Evolutionary conservation across 2,329 filamentous ascomycete genomes (phyloP).

Genomic region (Alternaria burnsii): DNA sequence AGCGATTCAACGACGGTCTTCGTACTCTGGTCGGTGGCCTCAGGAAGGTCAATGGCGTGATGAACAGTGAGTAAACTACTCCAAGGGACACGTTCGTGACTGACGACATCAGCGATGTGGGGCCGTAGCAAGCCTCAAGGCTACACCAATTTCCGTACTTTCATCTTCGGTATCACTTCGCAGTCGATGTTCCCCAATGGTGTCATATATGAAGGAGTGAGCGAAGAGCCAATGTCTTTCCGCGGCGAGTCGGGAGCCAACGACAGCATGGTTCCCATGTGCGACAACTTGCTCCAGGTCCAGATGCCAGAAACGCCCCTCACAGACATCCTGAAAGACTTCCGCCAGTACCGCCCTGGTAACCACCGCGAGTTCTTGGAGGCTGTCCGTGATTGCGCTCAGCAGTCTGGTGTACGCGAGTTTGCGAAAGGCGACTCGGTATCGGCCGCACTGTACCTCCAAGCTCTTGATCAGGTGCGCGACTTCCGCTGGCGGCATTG

Average conservation of each 20-base stretch:
- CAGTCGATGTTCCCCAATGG: slow-evolving; percentile 95
- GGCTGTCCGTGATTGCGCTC: slow-evolving; percentile 67
- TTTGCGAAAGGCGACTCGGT: slow-evolving; percentile 72
- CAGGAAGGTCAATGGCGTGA: slow-evolving; percentile 76
- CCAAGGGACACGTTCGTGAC: neutral
- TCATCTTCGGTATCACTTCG: slow-evolving; percentile 94
- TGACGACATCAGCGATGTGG: slow-evolving; percentile 75
- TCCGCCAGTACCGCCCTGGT: slow-evolving; percentile 85
- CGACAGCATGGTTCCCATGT: slow-evolving; percentile 90
- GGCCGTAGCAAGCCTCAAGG: slow-evolving; percentile 80
- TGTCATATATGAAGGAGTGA: slow-evolving; percentile 86
- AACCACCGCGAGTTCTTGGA: slow-evolving; percentile 88
- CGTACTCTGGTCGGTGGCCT: slow-evolving; percentile 66
- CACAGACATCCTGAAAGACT: slow-evolving; percentile 86
- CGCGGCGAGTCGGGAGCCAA: slow-evolving; percentile 93
- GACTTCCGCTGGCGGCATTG: slow-evolving; percentile 86
- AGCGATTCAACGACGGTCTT: slow-evolving; percentile 66
- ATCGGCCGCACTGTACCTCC: slow-evolving; percentile 57
- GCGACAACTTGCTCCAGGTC: slow-evolving; percentile 87
- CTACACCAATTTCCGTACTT: slow-evolving; percentile 91
- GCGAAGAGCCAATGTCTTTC: slow-evolving; percentile 79
- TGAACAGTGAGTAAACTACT: slow-evolving; percentile 69
- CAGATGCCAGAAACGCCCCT: slow-evolving; percentile 89
- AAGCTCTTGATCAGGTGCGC: slow-evolving; percentile 74
- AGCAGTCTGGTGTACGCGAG: slow-evolving; percentile 63